A percentile compares a stretch with the other conserved stretches of the same genome.
These are phyloP conservation scores for Sugiyamaella xylanicola DNA, from an alignment of 1,139 yeast species.

Conservation along the genomic window DNA sequence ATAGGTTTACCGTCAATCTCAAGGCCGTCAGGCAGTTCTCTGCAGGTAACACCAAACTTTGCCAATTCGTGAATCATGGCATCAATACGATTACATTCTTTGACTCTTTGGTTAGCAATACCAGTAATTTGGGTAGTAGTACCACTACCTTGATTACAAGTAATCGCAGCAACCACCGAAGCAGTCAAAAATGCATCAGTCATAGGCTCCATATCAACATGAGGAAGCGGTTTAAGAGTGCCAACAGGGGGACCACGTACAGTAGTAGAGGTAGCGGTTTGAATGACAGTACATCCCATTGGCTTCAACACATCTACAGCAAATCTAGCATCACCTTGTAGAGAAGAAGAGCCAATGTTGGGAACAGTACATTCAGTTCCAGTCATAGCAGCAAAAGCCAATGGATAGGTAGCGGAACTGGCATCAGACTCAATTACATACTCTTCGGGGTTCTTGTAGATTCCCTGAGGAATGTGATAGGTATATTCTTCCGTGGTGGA, in stretches of 20 bases:
- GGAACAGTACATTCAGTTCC: slow-evolving; percentile 93
- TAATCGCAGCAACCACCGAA: slow-evolving; percentile 92
- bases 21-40: slow-evolving; percentile 90
- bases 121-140: slow-evolving; percentile 80
- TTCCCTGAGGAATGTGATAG: slow-evolving; percentile 85
- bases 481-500: slow-evolving; percentile 76
- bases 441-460: slow-evolving; percentile 75
- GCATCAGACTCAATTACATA: slow-evolving; percentile 96
- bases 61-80: slow-evolving; percentile 91
- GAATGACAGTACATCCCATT: slow-evolving; percentile 91
- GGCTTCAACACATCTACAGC: slow-evolving; percentile 91
- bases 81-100: slow-evolving; percentile 93
- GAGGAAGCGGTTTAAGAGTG: slow-evolving; percentile 63
- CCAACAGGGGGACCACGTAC: slow-evolving; percentile 87
- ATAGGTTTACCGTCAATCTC: slow-evolving; percentile 66
- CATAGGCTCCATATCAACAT: slow-evolving; percentile 98
- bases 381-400: slow-evolving; percentile 97
- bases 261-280: slow-evolving; percentile 82
- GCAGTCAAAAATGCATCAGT: slow-evolving; percentile 98
- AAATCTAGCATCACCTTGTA: slow-evolving; percentile 97
- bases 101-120: slow-evolving; percentile 96
- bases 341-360: slow-evolving; percentile 85
- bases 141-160: slow-evolving; percentile 47
- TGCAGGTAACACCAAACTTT: slow-evolving; percentile 84
- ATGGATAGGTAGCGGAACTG: slow-evolving; percentile 97